A percentile compares a stretch with the other conserved stretches of the same genome.
Conservation (phyloP, 768 basidiomycete species). For the Gelatoporia subvermispora region DNA sequence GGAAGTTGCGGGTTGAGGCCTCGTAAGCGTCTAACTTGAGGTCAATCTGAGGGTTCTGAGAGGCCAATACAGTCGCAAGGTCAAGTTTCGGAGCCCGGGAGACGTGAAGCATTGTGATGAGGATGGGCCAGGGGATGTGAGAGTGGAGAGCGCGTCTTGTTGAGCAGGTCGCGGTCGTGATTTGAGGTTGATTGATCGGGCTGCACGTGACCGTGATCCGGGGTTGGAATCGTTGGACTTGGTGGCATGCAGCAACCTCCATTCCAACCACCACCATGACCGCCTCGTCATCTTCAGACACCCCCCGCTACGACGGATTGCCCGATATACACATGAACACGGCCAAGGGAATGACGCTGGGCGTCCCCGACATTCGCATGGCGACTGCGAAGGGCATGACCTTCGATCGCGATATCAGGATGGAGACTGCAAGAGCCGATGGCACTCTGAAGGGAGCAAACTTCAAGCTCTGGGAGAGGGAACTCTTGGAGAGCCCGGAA, state of each 20-base stretch:
- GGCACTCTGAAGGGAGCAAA: conserved; percentile 50
- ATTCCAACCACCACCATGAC: too few relatives aligned
- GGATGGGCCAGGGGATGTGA: too few relatives aligned
- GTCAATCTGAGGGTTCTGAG: conserved; percentile 60
- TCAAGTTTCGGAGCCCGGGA: conserved; percentile 49
- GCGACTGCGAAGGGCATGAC: conserved; percentile 54
- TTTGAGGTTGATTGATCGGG: too few relatives aligned
- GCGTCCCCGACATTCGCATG: conserved; percentile 55
- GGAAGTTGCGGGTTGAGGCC: conserved; percentile 62
- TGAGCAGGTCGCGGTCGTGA: too few relatives aligned
- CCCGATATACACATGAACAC: conserved; percentile 79
- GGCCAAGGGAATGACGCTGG: conserved; percentile 51
- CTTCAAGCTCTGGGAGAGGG: conserved; percentile 78
- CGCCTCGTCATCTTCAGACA: neutral
- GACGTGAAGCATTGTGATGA: conserved; percentile 15
- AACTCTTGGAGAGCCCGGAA: conserved; percentile 79
- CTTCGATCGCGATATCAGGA: conserved; percentile 51
- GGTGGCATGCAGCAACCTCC: too few relatives aligned
- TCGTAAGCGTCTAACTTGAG: conserved; percentile 59
- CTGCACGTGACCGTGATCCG: too few relatives aligned
- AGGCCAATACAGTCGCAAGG: conserved; percentile 47
- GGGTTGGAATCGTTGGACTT: too few relatives aligned
- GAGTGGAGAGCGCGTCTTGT: too few relatives aligned
- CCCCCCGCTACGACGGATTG: conserved; percentile 36
- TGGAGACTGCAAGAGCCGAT: conserved; percentile 59